These are phyloP conservation scores for Allium fistulosum DNA, from an alignment of 106 monocot genomes.

Conservation along the genomic window DNA sequence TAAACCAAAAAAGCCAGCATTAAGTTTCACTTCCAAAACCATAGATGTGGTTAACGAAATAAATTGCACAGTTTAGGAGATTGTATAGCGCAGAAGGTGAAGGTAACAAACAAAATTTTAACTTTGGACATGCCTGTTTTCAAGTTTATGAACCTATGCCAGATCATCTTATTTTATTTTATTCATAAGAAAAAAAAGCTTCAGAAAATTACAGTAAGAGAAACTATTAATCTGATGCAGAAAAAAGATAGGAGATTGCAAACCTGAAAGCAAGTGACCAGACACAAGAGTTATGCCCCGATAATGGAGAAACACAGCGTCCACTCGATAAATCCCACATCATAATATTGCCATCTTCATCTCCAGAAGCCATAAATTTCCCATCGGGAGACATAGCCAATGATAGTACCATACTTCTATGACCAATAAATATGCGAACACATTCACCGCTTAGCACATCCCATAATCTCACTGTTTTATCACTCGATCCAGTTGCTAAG, in stretches of 20 bases:
- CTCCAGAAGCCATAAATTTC: constrained; percentile 94
- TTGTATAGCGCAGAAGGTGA: no score
- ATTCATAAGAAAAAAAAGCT: no score
- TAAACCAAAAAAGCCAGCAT: no score
- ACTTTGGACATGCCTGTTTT: no score
- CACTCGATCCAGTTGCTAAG: constrained; percentile 90
- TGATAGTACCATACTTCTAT: constrained; percentile 80
- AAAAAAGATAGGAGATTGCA: neutral
- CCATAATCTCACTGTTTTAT: constrained; percentile 97
- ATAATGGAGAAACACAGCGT: constrained; percentile 75
- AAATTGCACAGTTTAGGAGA: no score
- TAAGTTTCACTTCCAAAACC: no score
- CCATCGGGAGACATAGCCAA: constrained; percentile 97
- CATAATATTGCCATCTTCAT: constrained; percentile 98
- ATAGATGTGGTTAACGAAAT: no score
- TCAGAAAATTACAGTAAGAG: no score
- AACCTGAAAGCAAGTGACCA: constrained; percentile 99
- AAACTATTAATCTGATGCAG: neutral
- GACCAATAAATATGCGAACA: constrained; percentile 92
- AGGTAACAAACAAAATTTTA: no score
- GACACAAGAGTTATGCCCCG: constrained; percentile 80
- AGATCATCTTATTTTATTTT: no score
- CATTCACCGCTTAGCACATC: constrained; percentile 93
- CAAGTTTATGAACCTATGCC: no score
- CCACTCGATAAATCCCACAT: constrained; percentile 93